phyloP scores from a whole-genome alignment of 352 stramenopile species.

The Phytopythium litorale region DNA sequence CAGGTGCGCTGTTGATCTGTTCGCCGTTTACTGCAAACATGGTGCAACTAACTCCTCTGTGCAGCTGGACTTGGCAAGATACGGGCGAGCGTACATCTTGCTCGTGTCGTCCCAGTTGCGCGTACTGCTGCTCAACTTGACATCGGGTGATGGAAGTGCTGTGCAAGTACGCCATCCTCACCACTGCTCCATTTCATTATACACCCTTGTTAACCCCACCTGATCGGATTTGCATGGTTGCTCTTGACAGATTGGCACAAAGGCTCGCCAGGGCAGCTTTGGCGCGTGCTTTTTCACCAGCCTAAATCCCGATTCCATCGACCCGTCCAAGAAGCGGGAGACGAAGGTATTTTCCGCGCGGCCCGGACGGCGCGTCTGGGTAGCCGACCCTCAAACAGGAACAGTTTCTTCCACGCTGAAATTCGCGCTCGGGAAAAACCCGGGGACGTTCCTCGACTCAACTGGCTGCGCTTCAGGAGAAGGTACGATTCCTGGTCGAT shows the following conservation, averaged over 20 bases:
- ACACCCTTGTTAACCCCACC: background rate
- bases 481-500: slow-evolving; percentile 18
- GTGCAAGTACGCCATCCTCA: slow-evolving; percentile 32
- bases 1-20: slow-evolving; percentile 29
- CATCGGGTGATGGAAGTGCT: slow-evolving; percentile 57
- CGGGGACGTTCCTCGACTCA: slow-evolving; percentile 50
- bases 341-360: slow-evolving; percentile 76
- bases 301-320: slow-evolving; percentile 49
- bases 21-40: background rate
- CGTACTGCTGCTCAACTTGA: slow-evolving; percentile 75
- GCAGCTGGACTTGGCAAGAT: slow-evolving; percentile 64
- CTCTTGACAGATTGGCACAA: slow-evolving; percentile 62
- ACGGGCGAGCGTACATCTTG: slow-evolving; percentile 51
- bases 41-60: background rate
- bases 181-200: background rate
- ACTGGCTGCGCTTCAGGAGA: slow-evolving; percentile 54
- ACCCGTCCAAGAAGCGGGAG: slow-evolving; percentile 55
- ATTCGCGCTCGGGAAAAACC: slow-evolving; percentile 73
- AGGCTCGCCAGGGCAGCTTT: slow-evolving; percentile 76
- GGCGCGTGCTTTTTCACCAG: slow-evolving; percentile 80
- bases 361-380: slow-evolving; percentile 78
- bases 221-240: background rate
- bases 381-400: slow-evolving; percentile 69
- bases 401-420: slow-evolving; percentile 83
- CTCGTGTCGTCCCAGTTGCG: slow-evolving; percentile 83